Percentiles rank a stretch among this genome's conserved stretches.
Conservation (phyloP, 345 rosid genomes). For the Brassica cretica region DNA sequence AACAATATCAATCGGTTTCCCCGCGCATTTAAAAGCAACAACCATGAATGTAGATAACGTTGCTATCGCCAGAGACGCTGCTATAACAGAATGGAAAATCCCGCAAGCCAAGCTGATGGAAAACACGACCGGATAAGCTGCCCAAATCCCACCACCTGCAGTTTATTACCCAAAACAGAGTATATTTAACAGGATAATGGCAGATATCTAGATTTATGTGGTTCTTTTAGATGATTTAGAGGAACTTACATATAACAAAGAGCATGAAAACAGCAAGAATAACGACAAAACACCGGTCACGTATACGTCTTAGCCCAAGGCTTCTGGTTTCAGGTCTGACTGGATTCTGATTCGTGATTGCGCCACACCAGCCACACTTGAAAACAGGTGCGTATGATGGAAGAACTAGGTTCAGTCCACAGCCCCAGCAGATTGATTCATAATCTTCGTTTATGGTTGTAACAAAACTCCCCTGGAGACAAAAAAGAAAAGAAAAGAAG, state of each 20-base stretch:
- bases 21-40: conserved; percentile 74
- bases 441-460: conserved; percentile 51
- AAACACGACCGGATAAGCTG: conserved; percentile 71
- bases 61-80: conserved; percentile 48
- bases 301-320: conserved; percentile 70
- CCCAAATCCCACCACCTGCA: conserved; percentile 95
- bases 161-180: conserved; percentile 24
- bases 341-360: conserved; percentile 62
- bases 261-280: conserved; percentile 66
- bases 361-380: conserved; percentile 98
- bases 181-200: not conserved
- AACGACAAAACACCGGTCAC: conserved; percentile 79
- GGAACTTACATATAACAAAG: conserved; percentile 67
- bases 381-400: conserved; percentile 66
- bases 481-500: not conserved
- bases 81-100: conserved; percentile 50
- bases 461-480: conserved; percentile 51
- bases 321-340: conserved; percentile 50
- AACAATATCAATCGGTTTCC: conserved; percentile 53
- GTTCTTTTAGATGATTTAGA: conserved; percentile 10
- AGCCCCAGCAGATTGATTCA: conserved; percentile 90
- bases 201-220: not conserved
- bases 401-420: conserved; percentile 76
- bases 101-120: conserved; percentile 59
- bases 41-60: conserved; percentile 65